These are phyloP conservation scores for Fusarium siculi DNA, from an alignment of 2,329 filamentous ascomycete genomes.

Conservation along the genomic window DNA sequence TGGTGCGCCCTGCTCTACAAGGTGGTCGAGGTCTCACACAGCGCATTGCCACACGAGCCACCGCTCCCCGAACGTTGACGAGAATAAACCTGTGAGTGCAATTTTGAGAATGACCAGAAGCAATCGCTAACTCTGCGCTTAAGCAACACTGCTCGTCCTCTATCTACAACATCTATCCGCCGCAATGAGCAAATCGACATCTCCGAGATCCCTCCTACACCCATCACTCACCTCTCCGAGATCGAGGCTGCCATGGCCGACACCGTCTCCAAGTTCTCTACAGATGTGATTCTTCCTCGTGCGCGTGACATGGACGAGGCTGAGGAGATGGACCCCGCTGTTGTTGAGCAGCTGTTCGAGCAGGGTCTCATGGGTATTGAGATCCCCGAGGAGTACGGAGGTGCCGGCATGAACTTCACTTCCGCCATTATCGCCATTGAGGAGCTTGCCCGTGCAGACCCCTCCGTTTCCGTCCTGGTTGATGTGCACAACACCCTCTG, in stretches of 20 bases:
- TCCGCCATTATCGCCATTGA: slow-evolving; percentile 96
- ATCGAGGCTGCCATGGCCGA: slow-evolving; percentile 90
- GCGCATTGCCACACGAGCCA: slow-evolving; percentile 38
- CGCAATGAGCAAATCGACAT: slow-evolving; percentile 67
- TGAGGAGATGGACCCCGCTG: slow-evolving; percentile 86
- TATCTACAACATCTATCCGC: slow-evolving; percentile 69
- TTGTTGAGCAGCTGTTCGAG: slow-evolving; percentile 96
- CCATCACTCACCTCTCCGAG: slow-evolving; percentile 92
- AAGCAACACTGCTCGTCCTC: slow-evolving; percentile 57
- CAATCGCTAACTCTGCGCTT: slow-evolving; percentile 10
- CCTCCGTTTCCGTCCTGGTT: slow-evolving; percentile 92
- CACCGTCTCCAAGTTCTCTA: slow-evolving; percentile 88
- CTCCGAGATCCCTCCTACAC: slow-evolving; percentile 84
- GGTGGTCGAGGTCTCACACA: slow-evolving; percentile 53
- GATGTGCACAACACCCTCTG: slow-evolving; percentile 99
- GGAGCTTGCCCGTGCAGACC: slow-evolving; percentile 92
- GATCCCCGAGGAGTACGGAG: slow-evolving; percentile 96
- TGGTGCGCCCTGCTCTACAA: slow-evolving; percentile 62
- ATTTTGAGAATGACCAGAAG: background rate
- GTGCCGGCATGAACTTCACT: slow-evolving; percentile 99
- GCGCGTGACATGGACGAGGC: slow-evolving; percentile 98
- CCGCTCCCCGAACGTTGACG: slow-evolving; percentile 36
- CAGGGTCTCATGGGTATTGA: slow-evolving; percentile 97
- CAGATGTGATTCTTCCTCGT: slow-evolving; percentile 87
- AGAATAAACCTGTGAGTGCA: slow-evolving; percentile 44